These are phyloP conservation scores for Martiniozyma abietophila DNA, from an alignment of 805 yeast genomes.

Conservation along the genomic window DNA sequence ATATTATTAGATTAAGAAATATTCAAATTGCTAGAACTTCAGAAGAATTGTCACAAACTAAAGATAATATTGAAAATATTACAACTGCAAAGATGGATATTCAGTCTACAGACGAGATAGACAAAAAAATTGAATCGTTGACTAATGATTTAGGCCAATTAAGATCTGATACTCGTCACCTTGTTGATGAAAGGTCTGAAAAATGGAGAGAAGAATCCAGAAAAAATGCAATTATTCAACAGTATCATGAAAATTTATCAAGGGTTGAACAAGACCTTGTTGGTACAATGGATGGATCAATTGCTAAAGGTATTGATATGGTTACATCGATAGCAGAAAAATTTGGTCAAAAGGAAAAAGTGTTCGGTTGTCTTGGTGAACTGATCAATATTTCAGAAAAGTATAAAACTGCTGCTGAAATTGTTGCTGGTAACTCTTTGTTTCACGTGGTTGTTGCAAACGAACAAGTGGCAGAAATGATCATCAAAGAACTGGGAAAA, in stretches of 20 bases:
- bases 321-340: slow-evolving; percentile 54
- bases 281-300: slow-evolving; percentile 68
- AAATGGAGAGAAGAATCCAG: slow-evolving; percentile 77
- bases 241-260: slow-evolving; percentile 40
- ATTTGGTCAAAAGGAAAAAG: slow-evolving; percentile 46
- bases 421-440: slow-evolving; percentile 76
- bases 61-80: slow-evolving; percentile 11
- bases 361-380: slow-evolving; percentile 82
- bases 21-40: slow-evolving; percentile 27
- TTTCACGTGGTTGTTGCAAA: slow-evolving; percentile 86
- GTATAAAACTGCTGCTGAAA: slow-evolving; percentile 80
- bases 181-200: slow-evolving; percentile 58
- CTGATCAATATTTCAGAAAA: slow-evolving; percentile 72
- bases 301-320: slow-evolving; percentile 59
- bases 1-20: slow-evolving; percentile 17
- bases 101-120: slow-evolving; percentile 20
- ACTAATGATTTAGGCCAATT: slow-evolving; percentile 20
- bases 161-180: slow-evolving; percentile 32
- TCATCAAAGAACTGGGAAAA: slow-evolving; percentile 68
- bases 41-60: slow-evolving; percentile 30
- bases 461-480: slow-evolving; percentile 69
- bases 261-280: slow-evolving; percentile 51
- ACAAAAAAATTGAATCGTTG: slow-evolving; percentile 15
- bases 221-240: slow-evolving; percentile 43
- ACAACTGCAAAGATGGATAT: background rate